Percentiles rank a stretch among this genome's conserved stretches.
Evolutionary conservation across 2,329 filamentous ascomycete species (phyloP).

Genomic region (Colletotrichum ledebouriae): DNA sequence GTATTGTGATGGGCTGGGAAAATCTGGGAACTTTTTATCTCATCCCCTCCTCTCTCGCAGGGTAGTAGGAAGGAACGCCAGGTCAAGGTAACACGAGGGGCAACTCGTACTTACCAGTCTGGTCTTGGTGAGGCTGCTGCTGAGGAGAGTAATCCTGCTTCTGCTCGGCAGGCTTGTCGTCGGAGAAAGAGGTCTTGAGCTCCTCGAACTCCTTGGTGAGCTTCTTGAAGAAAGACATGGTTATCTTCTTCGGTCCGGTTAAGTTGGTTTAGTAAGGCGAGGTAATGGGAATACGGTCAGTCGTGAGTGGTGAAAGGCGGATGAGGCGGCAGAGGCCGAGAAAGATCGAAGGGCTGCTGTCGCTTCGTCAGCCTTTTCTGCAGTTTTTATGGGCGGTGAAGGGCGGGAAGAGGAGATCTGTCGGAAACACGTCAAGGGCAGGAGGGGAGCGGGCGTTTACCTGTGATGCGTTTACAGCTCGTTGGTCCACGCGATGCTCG

Average conservation of each 20-base stretch:
- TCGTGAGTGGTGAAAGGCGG: slow-evolving; percentile 34
- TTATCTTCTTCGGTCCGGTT: slow-evolving; percentile 30
- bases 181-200: slow-evolving; percentile 58
- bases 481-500: slow-evolving; percentile 29
- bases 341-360: slow-evolving; percentile 35
- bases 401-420: slow-evolving; percentile 19
- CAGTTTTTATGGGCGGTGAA: slow-evolving; percentile 33
- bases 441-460: slow-evolving; percentile 26
- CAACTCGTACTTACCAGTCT: slow-evolving; percentile 35
- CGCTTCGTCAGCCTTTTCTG: slow-evolving; percentile 40
- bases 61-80: neutral
- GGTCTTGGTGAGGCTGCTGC: slow-evolving; percentile 44
- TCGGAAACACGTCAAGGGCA: slow-evolving; percentile 33
- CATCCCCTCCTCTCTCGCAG: neutral
- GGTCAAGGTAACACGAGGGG: neutral
- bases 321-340: slow-evolving; percentile 43
- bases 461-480: slow-evolving; percentile 33
- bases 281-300: slow-evolving; percentile 23
- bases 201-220: slow-evolving; percentile 60
- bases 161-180: slow-evolving; percentile 50
- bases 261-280: slow-evolving; percentile 27
- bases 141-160: slow-evolving; percentile 45
- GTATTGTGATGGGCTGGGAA: neutral
- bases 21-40: neutral
- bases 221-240: slow-evolving; percentile 62